Percentiles rank a stretch among this genome's conserved stretches.
phyloP scores from a whole-genome alignment of 257 asterid genomes.

The Penstemon davidsonii region DNA sequence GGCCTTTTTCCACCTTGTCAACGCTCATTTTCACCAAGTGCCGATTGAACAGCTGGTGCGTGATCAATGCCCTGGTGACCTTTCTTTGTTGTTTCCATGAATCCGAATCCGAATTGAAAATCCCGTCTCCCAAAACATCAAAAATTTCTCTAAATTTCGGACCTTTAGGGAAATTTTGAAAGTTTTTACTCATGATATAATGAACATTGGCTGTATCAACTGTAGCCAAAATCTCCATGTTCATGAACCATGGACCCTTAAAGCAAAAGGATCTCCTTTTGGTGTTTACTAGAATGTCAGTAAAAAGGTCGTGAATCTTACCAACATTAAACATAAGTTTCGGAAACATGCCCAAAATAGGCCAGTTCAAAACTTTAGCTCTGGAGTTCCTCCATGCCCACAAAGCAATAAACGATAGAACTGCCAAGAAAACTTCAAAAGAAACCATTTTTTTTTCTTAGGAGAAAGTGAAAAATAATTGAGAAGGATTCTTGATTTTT shows the following conservation, averaged over 20 bases:
- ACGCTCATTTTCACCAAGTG: constrained; percentile 35
- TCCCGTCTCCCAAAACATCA: constrained; percentile 67
- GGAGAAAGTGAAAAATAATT: not conserved
- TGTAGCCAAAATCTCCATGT: constrained; percentile 55
- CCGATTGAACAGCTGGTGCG: constrained; percentile 41
- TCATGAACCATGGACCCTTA: constrained; percentile 48
- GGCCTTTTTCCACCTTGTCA: constrained; percentile 45
- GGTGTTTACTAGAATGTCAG: constrained; percentile 21
- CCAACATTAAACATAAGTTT: constrained; percentile 32
- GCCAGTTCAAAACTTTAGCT: constrained; percentile 46
- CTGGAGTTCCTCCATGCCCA: constrained; percentile 39
- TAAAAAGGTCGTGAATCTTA: constrained; percentile 44
- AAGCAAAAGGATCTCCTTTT: constrained; percentile 48
- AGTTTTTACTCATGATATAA: constrained; percentile 51
- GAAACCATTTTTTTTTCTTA: constrained; percentile 14
- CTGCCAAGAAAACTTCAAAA: constrained; percentile 35
- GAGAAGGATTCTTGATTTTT: too few relatives aligned
- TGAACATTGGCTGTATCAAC: constrained; percentile 62
- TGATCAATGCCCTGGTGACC: constrained; percentile 41
- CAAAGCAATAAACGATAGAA: constrained; percentile 36
- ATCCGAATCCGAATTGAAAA: constrained; percentile 53
- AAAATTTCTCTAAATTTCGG: constrained; percentile 49
- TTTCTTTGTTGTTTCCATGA: constrained; percentile 53
- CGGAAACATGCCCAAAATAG: constrained; percentile 58
- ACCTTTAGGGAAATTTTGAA: constrained; percentile 56